Conservation (phyloP, 345 rosid species). For the Gossypium sturtianum region DNA sequence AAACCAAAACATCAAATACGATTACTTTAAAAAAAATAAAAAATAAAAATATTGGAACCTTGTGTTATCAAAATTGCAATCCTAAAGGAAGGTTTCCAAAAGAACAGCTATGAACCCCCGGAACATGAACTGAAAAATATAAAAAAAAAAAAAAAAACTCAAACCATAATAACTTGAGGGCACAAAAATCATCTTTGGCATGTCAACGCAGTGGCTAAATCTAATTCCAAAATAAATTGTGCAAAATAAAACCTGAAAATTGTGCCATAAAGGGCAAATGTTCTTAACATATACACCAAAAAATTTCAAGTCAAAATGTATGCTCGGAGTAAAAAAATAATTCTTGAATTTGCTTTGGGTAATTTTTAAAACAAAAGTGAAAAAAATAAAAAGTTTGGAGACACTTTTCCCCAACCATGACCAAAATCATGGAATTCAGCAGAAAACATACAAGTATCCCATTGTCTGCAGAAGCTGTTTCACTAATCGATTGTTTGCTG, state of each 20-base stretch:
- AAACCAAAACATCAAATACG: too few species aligned
- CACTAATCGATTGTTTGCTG: conserved; percentile 9
- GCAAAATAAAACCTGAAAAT: background rate
- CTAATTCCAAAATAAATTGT: too few species aligned
- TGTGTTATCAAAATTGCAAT: too few species aligned
- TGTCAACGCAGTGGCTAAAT: too few species aligned
- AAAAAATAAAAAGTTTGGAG: conserved; percentile 4
- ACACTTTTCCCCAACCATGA: background rate
- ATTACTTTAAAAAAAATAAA: too few species aligned
- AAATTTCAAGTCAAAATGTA: background rate
- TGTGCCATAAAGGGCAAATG: background rate
- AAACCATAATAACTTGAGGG: too few species aligned
- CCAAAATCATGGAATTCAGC: background rate
- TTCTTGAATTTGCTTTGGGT: background rate
- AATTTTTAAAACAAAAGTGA: background rate
- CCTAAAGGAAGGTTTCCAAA: too few species aligned
- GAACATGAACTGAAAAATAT: too few species aligned
- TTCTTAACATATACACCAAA: background rate
- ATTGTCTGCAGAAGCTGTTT: background rate
- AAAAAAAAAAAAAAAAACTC: too few species aligned
- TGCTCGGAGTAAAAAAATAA: background rate
- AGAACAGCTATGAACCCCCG: too few species aligned
- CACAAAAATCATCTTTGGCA: too few species aligned
- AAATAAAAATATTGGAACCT: too few species aligned
- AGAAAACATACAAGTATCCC: background rate